A percentile compares a stretch with the other conserved stretches of the same genome.
Conservation (phyloP, 805 yeast species). For the Pichia membranifaciens region DNA sequence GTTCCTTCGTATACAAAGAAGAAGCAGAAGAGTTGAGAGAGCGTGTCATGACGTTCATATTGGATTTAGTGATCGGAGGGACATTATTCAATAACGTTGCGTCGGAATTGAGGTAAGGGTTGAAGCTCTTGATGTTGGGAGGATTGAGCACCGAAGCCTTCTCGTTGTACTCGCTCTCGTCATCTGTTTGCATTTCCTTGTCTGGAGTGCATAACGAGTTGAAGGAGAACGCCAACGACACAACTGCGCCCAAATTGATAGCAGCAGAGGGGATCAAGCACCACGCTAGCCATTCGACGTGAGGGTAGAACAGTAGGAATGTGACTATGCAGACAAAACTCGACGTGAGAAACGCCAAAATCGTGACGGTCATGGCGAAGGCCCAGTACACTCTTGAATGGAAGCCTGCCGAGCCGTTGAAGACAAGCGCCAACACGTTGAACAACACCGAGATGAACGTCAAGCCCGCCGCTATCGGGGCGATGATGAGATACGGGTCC, state of each 20-base stretch:
- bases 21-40: not conserved
- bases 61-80: not conserved
- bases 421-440: slow-evolving; percentile 27
- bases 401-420: not conserved
- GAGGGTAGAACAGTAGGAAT: slow-evolving; percentile 57
- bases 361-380: slow-evolving; percentile 39
- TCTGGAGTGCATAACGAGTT: slow-evolving; percentile 15
- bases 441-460: slow-evolving; percentile 42
- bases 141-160: not conserved
- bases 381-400: slow-evolving; percentile 30
- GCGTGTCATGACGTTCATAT: not conserved
- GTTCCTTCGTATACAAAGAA: slow-evolving; percentile 1
- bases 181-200: slow-evolving; percentile 9
- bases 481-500: slow-evolving; percentile 49
- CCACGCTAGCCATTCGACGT: slow-evolving; percentile 71
- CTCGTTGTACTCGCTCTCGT: slow-evolving; percentile 9
- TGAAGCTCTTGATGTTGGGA: not conserved
- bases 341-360: slow-evolving; percentile 48
- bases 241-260: slow-evolving; percentile 44
- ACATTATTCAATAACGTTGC: not conserved
- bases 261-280: slow-evolving; percentile 61
- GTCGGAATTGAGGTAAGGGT: not conserved
- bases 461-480: slow-evolving; percentile 64
- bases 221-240: slow-evolving; percentile 40
- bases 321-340: slow-evolving; percentile 50